These are phyloP conservation scores for Citrullus mucosospermus DNA, from an alignment of 306 rosid species.

Conservation along the genomic window DNA sequence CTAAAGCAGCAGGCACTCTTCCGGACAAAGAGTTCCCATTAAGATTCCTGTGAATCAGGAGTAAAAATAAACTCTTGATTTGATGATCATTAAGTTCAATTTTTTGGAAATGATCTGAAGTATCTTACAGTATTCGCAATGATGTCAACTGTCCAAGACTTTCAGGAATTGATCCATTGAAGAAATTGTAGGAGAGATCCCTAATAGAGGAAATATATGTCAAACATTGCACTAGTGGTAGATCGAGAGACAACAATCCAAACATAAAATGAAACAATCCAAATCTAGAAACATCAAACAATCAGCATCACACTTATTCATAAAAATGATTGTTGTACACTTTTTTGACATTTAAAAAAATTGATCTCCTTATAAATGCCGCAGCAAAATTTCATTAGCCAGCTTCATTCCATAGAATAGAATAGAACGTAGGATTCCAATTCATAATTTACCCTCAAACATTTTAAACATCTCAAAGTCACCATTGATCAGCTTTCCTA, in stretches of 20 bases:
- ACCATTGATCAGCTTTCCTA: neutral
- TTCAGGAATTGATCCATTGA: slow-evolving; percentile 91
- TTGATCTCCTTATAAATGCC: neutral
- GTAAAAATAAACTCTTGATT: slow-evolving; percentile 7
- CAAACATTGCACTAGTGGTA: slow-evolving; percentile 11
- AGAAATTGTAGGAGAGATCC: slow-evolving; percentile 76
- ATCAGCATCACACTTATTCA: neutral
- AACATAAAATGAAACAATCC: neutral
- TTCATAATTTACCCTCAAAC: neutral
- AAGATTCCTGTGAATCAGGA: slow-evolving; percentile 52
- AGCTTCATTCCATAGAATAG: neutral
- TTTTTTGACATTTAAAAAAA: neutral
- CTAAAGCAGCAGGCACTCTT: slow-evolving; percentile 68
- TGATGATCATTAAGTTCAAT: neutral
- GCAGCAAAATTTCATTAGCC: neutral
- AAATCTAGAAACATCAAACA: neutral
- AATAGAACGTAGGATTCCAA: neutral
- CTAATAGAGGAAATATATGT: slow-evolving; percentile 31
- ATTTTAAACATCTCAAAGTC: neutral
- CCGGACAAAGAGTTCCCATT: slow-evolving; percentile 74
- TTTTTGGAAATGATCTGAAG: slow-evolving; percentile 7
- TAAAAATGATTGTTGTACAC: neutral
- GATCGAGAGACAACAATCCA: neutral
- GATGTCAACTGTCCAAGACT: slow-evolving; percentile 71
- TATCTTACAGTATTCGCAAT: slow-evolving; percentile 55